A percentile compares a stretch with the other conserved stretches of the same genome.
Conservation (phyloP, 805 yeast species). For the Pichia exigua region DNA sequence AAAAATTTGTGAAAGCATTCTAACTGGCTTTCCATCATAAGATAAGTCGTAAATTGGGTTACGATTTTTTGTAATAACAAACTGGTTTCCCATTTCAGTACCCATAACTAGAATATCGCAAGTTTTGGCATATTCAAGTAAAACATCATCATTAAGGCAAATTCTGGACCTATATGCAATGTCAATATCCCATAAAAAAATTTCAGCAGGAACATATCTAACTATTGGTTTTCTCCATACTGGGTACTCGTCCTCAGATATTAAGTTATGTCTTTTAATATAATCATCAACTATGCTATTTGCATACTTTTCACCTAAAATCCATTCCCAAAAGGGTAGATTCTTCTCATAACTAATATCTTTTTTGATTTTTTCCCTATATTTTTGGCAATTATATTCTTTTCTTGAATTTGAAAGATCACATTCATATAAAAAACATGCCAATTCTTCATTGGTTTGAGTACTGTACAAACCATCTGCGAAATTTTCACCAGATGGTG, state of each 20-base stretch:
- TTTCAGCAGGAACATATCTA: not conserved
- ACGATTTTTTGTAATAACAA: not conserved
- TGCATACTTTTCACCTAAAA: conserved; percentile 2
- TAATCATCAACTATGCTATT: conserved; percentile 1
- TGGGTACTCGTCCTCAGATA: not conserved
- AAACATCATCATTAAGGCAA: conserved; percentile 3
- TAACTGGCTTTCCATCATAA: not conserved
- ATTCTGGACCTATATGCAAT: not conserved
- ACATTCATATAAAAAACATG: not conserved
- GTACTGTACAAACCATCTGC: not conserved
- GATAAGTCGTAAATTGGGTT: not conserved
- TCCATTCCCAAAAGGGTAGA: conserved; percentile 1
- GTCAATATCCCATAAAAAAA: conserved; percentile 4
- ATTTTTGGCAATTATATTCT: not conserved
- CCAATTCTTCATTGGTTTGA: not conserved
- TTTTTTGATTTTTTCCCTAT: not conserved
- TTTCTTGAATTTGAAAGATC: conserved; percentile 5
- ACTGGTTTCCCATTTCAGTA: not conserved
- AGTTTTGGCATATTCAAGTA: not conserved
- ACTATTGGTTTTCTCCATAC: conserved; percentile 6
- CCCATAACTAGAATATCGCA: conserved; percentile 8
- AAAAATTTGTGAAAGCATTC: not conserved
- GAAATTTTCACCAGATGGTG: not conserved
- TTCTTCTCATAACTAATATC: not conserved
- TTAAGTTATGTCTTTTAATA: not conserved